These are phyloP conservation scores for Backusella sp. DNA, from an alignment of 192 early-diverging fungal species.

Conservation along the genomic window DNA sequence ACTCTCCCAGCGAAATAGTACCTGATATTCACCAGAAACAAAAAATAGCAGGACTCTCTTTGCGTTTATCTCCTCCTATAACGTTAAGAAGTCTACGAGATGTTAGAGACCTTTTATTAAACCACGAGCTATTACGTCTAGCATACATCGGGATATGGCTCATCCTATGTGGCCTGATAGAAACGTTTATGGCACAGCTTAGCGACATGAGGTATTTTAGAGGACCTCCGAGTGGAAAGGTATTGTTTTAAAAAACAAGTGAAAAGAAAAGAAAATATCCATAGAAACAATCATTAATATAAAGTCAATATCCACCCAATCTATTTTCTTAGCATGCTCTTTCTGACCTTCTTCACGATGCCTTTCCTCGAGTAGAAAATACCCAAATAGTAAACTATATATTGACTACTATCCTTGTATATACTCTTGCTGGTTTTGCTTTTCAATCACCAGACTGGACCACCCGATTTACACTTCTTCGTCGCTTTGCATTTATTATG, in stretches of 20 bases:
- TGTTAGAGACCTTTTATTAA: constrained; percentile 19
- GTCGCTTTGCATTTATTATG: constrained; percentile 54
- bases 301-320: neutral
- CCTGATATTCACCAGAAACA: constrained; percentile 9
- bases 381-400: constrained; percentile 54
- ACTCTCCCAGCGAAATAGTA: neutral
- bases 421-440: constrained; percentile 41
- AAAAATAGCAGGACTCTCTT: constrained; percentile 13
- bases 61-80: constrained; percentile 23
- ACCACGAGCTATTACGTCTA: constrained; percentile 26
- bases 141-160: constrained; percentile 12
- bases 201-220: constrained; percentile 26
- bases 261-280: neutral
- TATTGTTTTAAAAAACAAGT: neutral
- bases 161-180: constrained; percentile 23
- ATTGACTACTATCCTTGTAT: constrained; percentile 43
- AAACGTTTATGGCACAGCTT: constrained; percentile 28
- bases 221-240: neutral
- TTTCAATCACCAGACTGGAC: constrained; percentile 48
- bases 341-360: constrained; percentile 49
- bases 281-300: neutral
- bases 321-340: constrained; percentile 27
- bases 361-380: constrained; percentile 40
- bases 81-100: constrained; percentile 17
- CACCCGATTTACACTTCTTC: constrained; percentile 47